Conservation (phyloP, 192 early-diverging fungal species). For the Coemansia sp. region DNA sequence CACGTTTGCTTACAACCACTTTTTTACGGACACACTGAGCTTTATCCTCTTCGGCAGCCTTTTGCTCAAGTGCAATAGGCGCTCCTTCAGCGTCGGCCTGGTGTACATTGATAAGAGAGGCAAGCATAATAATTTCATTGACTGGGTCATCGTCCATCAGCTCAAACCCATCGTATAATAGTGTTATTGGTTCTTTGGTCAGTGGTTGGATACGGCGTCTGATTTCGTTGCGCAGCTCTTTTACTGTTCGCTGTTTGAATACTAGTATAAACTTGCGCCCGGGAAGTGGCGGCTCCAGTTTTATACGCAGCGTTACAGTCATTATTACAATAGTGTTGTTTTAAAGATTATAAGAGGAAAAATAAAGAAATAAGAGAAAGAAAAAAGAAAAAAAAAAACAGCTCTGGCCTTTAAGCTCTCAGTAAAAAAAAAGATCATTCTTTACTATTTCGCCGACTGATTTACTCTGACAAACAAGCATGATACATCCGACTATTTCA, state of each 20-base stretch:
- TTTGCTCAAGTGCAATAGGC: not conserved
- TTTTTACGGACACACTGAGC: not conserved
- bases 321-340: constrained; percentile 1
- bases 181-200: constrained; percentile 17
- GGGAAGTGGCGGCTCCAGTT: constrained; percentile 30
- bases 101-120: not conserved
- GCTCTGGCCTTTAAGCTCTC: no score
- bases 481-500: no score
- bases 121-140: not conserved
- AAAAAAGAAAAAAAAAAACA: constrained; percentile 8
- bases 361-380: constrained; percentile 6
- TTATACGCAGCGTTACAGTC: constrained; percentile 14
- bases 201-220: constrained; percentile 25
- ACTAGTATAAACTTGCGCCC: constrained; percentile 33
- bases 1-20: not conserved
- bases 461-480: no score
- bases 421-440: no score
- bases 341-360: not conserved
- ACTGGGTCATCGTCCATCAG: constrained; percentile 45
- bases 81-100: not conserved
- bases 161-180: constrained; percentile 25
- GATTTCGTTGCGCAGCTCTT: constrained; percentile 40
- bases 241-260: constrained; percentile 29
- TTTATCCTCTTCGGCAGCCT: not conserved
- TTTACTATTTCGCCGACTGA: no score